Evolutionary conservation across 1,139 yeast genomes (phyloP).

Genomic region (Taphrina wiesneri): DNA sequence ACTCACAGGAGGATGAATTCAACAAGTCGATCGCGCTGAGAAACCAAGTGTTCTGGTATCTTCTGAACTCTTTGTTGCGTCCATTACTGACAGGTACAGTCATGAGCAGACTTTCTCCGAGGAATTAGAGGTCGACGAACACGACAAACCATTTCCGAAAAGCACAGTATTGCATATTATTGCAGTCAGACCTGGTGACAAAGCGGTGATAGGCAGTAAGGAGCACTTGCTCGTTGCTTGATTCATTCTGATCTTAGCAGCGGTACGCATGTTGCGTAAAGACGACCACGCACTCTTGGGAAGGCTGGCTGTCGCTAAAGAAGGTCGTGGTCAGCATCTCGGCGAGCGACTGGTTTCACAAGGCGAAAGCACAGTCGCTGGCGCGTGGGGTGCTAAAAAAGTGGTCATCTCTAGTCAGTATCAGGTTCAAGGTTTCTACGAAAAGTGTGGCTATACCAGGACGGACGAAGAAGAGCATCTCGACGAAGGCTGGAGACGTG

Average conservation of each 20-base stretch:
- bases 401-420: slow-evolving; percentile 22
- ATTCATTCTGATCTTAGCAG: neutral
- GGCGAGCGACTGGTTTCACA: slow-evolving; percentile 5
- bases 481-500: slow-evolving; percentile 30
- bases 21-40: slow-evolving; percentile 7
- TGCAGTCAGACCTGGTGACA: slow-evolving; percentile 1
- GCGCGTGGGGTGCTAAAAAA: neutral
- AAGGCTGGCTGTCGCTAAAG: slow-evolving; percentile 22
- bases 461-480: slow-evolving; percentile 13
- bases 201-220: slow-evolving; percentile 8
- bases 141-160: slow-evolving; percentile 9
- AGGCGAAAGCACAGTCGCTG: slow-evolving; percentile 3
- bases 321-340: slow-evolving; percentile 14
- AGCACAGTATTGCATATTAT: slow-evolving; percentile 18
- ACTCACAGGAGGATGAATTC: neutral
- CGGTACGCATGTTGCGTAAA: slow-evolving; percentile 9
- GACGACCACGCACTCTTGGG: slow-evolving; percentile 19
- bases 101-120: slow-evolving; percentile 22
- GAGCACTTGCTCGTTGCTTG: neutral
- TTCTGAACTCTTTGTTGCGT: neutral
- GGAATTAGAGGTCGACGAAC: slow-evolving; percentile 21
- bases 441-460: slow-evolving; percentile 10
- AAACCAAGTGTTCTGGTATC: slow-evolving; percentile 21
- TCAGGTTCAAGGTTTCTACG: slow-evolving; percentile 28
- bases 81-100: neutral